Percentiles rank a stretch among this genome's conserved stretches.
Conservation (phyloP, 257 asterid genomes). For the Gynochthodes officinalis region DNA sequence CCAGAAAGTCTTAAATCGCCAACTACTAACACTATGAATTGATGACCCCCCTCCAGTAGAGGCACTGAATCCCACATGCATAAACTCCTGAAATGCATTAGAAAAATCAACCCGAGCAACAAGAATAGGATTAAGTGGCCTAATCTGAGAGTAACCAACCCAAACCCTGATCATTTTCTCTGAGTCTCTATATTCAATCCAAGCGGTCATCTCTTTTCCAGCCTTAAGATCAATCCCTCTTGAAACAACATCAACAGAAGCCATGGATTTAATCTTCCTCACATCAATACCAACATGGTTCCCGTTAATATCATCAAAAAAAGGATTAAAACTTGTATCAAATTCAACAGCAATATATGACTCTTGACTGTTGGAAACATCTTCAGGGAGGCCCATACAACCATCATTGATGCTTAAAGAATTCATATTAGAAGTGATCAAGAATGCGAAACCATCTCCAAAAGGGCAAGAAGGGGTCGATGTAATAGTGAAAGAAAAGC, state of each 20-base stretch:
- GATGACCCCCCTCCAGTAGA: slow-evolving; percentile 63
- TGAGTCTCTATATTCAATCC: slow-evolving; percentile 60
- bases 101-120: slow-evolving; percentile 47
- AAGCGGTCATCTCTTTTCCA: slow-evolving; percentile 46
- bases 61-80: slow-evolving; percentile 77
- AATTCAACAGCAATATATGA: slow-evolving; percentile 62
- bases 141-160: slow-evolving; percentile 41
- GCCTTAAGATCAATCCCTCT: slow-evolving; percentile 45
- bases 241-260: slow-evolving; percentile 37
- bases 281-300: slow-evolving; percentile 59
- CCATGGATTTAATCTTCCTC: slow-evolving; percentile 40
- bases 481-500: slow-evolving; percentile 57
- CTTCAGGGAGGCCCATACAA: slow-evolving; percentile 58
- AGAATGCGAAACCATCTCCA: slow-evolving; percentile 69
- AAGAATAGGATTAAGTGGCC: slow-evolving; percentile 54
- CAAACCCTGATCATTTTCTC: slow-evolving; percentile 53
- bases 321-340: slow-evolving; percentile 45
- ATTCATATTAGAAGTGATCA: slow-evolving; percentile 44
- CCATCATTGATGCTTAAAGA: slow-evolving; percentile 43
- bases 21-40: slow-evolving; percentile 32
- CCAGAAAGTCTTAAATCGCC: slow-evolving; percentile 64
- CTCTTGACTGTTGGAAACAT: slow-evolving; percentile 21
- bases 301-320: slow-evolving; percentile 40
- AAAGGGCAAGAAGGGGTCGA: slow-evolving; percentile 48
- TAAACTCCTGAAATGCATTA: slow-evolving; percentile 50